Evolutionary conservation across 345 rosid genomes (phyloP).

Genomic region (Trapa bicornis): DNA sequence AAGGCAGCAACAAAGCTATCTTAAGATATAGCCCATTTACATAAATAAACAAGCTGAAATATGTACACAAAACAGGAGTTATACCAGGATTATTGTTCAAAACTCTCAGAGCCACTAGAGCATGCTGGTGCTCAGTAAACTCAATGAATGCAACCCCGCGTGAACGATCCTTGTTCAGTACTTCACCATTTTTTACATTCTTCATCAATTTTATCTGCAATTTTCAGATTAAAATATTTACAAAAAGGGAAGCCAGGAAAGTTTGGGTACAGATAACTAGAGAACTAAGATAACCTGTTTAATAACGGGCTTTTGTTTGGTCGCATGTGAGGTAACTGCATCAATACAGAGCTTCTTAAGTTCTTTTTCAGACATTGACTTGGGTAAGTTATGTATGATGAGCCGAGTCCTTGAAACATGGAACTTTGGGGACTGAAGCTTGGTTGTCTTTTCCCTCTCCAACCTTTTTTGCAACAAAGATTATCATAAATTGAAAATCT

Average conservation of each 20-base stretch:
- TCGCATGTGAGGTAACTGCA: constrained; percentile 78
- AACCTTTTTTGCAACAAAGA: constrained; percentile 34
- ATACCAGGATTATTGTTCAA: constrained; percentile 88
- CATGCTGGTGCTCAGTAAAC: constrained; percentile 75
- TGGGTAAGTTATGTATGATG: constrained; percentile 74
- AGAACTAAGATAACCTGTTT: constrained; percentile 43
- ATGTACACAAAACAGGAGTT: neutral
- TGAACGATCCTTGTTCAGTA: constrained; percentile 49
- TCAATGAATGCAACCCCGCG: constrained; percentile 88
- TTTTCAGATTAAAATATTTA: neutral
- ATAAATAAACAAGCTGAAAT: neutral
- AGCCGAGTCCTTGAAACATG: constrained; percentile 81
- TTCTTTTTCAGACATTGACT: constrained; percentile 54
- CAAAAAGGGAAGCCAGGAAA: neutral
- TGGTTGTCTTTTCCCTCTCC: constrained; percentile 68
- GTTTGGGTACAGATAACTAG: neutral
- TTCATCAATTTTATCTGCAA: constrained; percentile 67
- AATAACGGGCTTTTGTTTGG: constrained; percentile 73
- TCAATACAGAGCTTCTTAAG: constrained; percentile 55
- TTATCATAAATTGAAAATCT: neutral
- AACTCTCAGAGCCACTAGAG: constrained; percentile 86
- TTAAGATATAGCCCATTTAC: neutral
- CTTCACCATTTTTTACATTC: constrained; percentile 51
- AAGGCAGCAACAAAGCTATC: neutral
- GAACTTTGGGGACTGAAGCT: constrained; percentile 86